phyloP scores from a whole-genome alignment of 164 flowering plant species.

The Macadamia integrifolia region DNA sequence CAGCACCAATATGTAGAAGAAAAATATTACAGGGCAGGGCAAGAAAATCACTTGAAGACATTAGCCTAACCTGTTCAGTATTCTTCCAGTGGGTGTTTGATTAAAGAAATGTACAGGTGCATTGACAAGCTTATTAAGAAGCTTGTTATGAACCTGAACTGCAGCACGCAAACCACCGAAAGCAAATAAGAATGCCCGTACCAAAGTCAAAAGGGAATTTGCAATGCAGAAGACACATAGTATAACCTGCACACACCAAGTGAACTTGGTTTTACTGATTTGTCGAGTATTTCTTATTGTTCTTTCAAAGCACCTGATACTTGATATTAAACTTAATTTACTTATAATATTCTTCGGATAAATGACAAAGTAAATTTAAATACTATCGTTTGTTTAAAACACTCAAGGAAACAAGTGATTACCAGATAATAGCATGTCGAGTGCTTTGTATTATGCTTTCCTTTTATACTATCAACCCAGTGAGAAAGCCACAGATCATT shows the following conservation, averaged over 20 bases:
- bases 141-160: constrained; percentile 57
- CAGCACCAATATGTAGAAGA: constrained; percentile 4
- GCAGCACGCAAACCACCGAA: constrained; percentile 93
- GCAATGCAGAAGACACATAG: constrained; percentile 59
- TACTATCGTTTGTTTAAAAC: background rate
- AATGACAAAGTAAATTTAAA: background rate
- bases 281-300: background rate
- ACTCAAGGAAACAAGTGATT: constrained; percentile 10
- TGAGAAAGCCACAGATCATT: constrained; percentile 95
- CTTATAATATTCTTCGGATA: background rate
- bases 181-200: constrained; percentile 91
- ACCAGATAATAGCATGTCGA: constrained; percentile 82
- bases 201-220: constrained; percentile 71
- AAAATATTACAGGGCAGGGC: background rate
- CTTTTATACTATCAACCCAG: constrained; percentile 79
- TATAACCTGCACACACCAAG: constrained; percentile 42
- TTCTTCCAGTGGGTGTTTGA: constrained; percentile 88
- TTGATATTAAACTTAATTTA: background rate
- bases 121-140: constrained; percentile 52
- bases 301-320: background rate
- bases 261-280: background rate
- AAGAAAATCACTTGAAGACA: background rate
- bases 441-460: constrained; percentile 23
- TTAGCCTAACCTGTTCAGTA: constrained; percentile 71
- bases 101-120: constrained; percentile 85